phyloP scores from a whole-genome alignment of 129 eudicot genomes.

The Flaveria trinervia region DNA sequence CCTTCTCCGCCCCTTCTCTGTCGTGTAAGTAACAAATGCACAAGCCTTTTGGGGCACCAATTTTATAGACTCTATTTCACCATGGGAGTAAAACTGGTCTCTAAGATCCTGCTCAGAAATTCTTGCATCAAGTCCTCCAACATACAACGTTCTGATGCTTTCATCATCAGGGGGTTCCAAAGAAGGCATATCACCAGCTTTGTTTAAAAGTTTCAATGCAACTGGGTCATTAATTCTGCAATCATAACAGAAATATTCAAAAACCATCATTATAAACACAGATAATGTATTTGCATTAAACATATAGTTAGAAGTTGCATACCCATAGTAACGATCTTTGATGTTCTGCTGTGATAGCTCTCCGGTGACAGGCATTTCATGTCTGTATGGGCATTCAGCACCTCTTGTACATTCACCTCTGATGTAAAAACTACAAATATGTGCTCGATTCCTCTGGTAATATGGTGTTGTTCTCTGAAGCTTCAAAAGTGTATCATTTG shows the following conservation, averaged over 20 bases:
- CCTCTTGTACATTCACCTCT: conserved; percentile 84
- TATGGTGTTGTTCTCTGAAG: conserved; percentile 75
- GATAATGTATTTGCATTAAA: not conserved
- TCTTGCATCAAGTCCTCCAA: conserved; percentile 70
- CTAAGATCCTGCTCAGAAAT: conserved; percentile 68
- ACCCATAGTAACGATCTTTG: conserved; percentile 77
- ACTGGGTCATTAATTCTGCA: conserved; percentile 76
- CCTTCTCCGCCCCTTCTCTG: conserved; percentile 79
- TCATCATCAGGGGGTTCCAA: conserved; percentile 71
- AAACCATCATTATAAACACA: not conserved
- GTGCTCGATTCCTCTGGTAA: conserved; percentile 74
- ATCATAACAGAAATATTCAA: not conserved
- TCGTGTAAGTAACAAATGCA: conserved; percentile 73
- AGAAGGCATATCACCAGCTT: conserved; percentile 76
- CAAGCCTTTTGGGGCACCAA: conserved; percentile 63
- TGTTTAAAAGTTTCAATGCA: conserved; percentile 62
- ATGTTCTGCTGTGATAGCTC: conserved; percentile 66
- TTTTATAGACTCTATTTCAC: conserved; percentile 66
- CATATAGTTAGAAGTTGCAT: conserved; percentile 10
- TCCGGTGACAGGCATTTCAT: conserved; percentile 71
- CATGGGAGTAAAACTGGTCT: conserved; percentile 66
- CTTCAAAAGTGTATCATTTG: conserved; percentile 75
- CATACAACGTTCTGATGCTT: conserved; percentile 68
- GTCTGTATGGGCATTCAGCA: conserved; percentile 72
- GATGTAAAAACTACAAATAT: conserved; percentile 64